Percentiles rank a stretch among this genome's conserved stretches.
Conservation (phyloP, 2,329 filamentous ascomycete species). For the Pestalotiopsis sp. region DNA sequence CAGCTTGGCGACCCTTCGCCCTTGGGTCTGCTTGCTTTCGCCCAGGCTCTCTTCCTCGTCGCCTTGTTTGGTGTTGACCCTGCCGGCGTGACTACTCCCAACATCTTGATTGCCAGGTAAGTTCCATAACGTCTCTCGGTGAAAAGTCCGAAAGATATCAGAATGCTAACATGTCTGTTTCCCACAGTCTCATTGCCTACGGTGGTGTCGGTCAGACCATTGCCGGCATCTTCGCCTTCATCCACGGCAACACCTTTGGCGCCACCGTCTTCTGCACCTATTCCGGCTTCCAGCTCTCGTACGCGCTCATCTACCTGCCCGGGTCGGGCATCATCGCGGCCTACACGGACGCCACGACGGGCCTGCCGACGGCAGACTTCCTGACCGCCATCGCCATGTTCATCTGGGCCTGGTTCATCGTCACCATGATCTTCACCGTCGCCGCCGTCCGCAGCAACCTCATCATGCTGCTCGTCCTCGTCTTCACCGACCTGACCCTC, state of each 20-base stretch:
- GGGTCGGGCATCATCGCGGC: slow-evolving; percentile 35
- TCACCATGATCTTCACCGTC: slow-evolving; percentile 8
- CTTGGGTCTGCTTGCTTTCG: slow-evolving; percentile 37
- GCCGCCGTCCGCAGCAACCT: slow-evolving; percentile 5
- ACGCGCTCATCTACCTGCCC: slow-evolving; percentile 38
- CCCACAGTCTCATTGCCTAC: slow-evolving; percentile 33
- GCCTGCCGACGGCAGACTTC: slow-evolving; percentile 24
- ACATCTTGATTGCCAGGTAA: slow-evolving; percentile 28
- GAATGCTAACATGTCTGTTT: background rate
- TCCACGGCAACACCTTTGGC: slow-evolving; percentile 29
- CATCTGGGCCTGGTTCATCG: slow-evolving; percentile 73
- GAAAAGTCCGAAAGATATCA: background rate
- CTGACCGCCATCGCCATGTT: slow-evolving; percentile 67
- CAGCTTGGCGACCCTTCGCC: slow-evolving; percentile 25
- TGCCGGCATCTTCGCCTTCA: slow-evolving; percentile 25
- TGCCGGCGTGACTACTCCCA: slow-evolving; percentile 20
- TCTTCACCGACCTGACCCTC: slow-evolving; percentile 4
- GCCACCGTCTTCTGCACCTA: slow-evolving; percentile 39
- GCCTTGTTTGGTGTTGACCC: slow-evolving; percentile 23
- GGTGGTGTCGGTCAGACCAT: slow-evolving; percentile 30
- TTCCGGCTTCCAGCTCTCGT: slow-evolving; percentile 38
- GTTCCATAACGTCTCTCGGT: background rate
- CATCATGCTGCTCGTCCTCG: slow-evolving; percentile 4
- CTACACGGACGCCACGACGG: slow-evolving; percentile 32
- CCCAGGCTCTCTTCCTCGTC: slow-evolving; percentile 29